These are phyloP conservation scores for Stephania japonica DNA, from an alignment of 164 flowering plant species.

Conservation along the genomic window DNA sequence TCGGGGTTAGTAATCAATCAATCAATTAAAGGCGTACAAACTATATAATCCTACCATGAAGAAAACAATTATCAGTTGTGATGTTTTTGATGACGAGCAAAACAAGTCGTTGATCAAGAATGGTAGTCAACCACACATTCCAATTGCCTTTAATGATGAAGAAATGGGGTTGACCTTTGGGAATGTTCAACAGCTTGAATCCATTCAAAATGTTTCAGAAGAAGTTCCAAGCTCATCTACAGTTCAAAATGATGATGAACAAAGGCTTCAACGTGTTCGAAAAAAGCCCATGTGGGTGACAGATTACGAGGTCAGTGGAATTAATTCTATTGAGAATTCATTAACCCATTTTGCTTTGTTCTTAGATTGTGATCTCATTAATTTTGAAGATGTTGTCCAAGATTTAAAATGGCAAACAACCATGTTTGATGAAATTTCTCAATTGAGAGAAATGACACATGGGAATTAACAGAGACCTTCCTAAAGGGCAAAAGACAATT, in stretches of 20 bases:
- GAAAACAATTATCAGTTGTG: neutral
- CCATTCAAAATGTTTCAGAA: neutral
- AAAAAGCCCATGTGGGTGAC: neutral
- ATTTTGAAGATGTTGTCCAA: too few species aligned
- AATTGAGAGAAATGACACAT: too few species aligned
- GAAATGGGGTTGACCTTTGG: neutral
- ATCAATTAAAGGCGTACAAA: neutral
- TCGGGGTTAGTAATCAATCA: neutral
- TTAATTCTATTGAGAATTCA: neutral
- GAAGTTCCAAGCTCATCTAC: neutral
- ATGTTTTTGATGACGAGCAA: conserved; percentile 4
- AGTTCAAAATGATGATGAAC: neutral
- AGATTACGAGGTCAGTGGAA: neutral
- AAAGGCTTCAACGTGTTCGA: neutral
- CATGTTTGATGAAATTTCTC: too few species aligned
- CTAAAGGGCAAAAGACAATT: too few species aligned
- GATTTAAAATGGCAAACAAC: too few species aligned
- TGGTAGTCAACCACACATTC: neutral
- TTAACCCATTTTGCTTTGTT: neutral
- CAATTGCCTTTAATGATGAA: neutral
- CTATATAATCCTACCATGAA: neutral
- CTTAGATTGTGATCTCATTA: too few species aligned
- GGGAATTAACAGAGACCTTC: too few species aligned
- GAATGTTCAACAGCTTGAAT: neutral
- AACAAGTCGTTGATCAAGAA: neutral